Base-by-base conservation (phyloP, 371 early-diverging fungal species). In the Rhizopus delemar region DNA sequence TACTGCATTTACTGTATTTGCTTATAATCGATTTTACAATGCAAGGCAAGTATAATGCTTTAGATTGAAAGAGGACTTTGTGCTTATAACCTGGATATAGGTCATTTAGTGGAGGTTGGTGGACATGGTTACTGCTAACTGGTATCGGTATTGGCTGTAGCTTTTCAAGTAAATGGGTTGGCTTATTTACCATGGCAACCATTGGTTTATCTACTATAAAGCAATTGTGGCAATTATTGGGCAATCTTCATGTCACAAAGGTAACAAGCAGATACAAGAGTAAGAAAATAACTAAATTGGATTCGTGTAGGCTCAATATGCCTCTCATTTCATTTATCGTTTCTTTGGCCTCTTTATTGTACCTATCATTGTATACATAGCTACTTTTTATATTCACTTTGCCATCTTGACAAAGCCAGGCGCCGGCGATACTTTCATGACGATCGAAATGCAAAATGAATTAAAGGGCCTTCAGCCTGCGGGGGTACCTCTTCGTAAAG, bases 391-490 rank as follows among this genome's bases (percentile, higher is more conserved):
- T 54, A 66, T 96, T 13, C 99, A 99, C 70, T 98, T 97, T 59
- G 57, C 65, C 29, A 70, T 93, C 15, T 69, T 92, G 29, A 80
- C 69, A 0, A 70, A 80, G 15, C 81, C 87, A 53, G 99, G 99
- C 1, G 86, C 97, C 8, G 99, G 99, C 12, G 97, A 96, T 68
- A 81, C 74, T 3, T 97, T 93, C 73, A 95, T 96, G 92, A 85
- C 87, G 46, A 79, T 92, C 11, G 76, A 78, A 52, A 96, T 97
- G 77, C 97, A 98, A 70, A 87, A 89, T 51, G 90, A 90, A 49
- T 77, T 98, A 8, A 62, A 68, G 8, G 95, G 93, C 51, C 90
- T 84, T 69, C 75, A 82, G 8, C 79, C 91, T 71, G 66, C 71
- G 5, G 84, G 82, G 53, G 69, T 69, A 13, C 71, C 70, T 1